These are phyloP conservation scores for Zostera marina DNA, from an alignment of 116 monocot genomes.

Conservation along the genomic window DNA sequence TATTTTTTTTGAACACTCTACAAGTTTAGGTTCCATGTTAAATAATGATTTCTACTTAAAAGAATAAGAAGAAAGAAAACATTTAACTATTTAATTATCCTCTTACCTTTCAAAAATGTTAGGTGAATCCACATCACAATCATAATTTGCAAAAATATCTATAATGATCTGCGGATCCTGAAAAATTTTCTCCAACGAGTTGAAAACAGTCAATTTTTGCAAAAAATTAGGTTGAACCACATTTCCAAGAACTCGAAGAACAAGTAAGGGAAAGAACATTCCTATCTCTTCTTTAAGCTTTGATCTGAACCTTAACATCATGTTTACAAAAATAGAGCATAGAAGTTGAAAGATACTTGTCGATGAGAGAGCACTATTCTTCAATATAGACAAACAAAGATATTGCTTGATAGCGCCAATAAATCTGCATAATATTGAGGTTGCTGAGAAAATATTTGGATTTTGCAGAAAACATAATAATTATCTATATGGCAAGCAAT, in stretches of 20 bases:
- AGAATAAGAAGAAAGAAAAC: not conserved
- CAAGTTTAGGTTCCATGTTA: not conserved
- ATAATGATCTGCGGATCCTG: conserved; percentile 83
- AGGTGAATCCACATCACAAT: conserved; percentile 95
- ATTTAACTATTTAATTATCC: not conserved
- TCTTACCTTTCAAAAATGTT: conserved; percentile 95
- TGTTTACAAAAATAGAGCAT: conserved; percentile 71
- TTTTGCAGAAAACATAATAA: not conserved
- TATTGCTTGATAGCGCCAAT: conserved; percentile 95
- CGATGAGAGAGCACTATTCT: conserved; percentile 84
- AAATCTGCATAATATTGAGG: conserved; percentile 39
- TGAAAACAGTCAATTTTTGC: conserved; percentile 93
- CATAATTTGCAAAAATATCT: conserved; percentile 98
- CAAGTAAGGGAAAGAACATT: conserved; percentile 95
- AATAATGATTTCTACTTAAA: not conserved
- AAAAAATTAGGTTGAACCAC: conserved; percentile 93
- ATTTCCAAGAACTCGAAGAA: conserved; percentile 88
- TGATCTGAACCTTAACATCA: conserved; percentile 77
- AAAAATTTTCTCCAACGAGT: conserved; percentile 73
- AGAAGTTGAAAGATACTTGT: conserved; percentile 98
- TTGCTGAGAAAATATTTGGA: not conserved
- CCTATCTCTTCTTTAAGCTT: conserved; percentile 92
- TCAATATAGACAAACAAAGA: conserved; percentile 92
- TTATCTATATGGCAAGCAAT: not conserved
- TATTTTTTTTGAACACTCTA: no score